phyloP scores from a whole-genome alignment of 257 asterid species.

The Voacanga thouarsii region DNA sequence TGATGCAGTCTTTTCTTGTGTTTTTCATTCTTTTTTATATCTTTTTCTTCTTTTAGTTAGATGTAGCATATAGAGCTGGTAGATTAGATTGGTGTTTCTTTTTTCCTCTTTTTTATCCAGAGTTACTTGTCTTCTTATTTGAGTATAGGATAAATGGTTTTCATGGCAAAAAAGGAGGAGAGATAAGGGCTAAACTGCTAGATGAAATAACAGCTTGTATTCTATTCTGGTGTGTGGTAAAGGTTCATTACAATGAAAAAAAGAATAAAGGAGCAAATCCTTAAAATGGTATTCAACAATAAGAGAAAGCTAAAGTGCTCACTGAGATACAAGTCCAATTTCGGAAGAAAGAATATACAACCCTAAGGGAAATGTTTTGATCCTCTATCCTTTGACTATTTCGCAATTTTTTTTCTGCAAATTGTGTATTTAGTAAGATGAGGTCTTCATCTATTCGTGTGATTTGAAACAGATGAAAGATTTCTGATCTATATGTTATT shows the following conservation, averaged over 20 bases:
- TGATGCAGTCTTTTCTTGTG: not conserved
- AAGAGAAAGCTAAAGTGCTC: not conserved
- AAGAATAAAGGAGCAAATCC: not conserved
- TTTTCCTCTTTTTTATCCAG: no score
- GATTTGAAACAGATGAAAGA: not conserved
- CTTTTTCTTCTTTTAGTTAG: not conserved
- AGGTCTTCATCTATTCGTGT: not conserved
- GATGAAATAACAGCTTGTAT: not conserved
- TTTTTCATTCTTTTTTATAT: not conserved
- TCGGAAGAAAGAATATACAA: not conserved
- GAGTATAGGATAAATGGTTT: not conserved
- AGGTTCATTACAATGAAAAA: not conserved
- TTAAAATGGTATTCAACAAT: not conserved
- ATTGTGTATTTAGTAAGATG: not conserved
- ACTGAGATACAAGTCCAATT: not conserved
- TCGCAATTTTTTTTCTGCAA: not conserved
- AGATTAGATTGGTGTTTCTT: no score
- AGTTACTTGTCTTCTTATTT: not conserved
- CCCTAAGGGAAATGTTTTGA: not conserved
- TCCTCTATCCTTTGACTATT: not conserved
- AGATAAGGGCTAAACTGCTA: not conserved
- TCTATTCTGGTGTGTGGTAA: not conserved
- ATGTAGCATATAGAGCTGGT: not conserved
- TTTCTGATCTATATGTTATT: not conserved
- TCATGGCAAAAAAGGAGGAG: not conserved